Evolutionary conservation across 2,329 filamentous ascomycete species (phyloP), one percentile per base, ranked within the genome.

Genomic region (Exophiala spinifera): DNA sequence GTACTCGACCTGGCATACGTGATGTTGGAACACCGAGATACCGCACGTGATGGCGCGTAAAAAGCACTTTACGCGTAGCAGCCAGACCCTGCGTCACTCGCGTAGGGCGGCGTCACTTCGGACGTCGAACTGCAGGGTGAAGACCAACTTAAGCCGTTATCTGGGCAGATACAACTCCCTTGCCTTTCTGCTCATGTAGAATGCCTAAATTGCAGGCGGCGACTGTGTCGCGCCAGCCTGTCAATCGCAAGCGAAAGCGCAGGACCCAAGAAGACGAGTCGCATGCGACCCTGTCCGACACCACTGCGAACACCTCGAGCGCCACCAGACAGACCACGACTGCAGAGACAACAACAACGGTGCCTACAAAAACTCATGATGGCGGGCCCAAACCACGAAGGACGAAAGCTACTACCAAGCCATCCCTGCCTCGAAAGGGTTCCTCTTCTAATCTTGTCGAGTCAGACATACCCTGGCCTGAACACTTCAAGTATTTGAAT

Each of bases 401-500:
- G 59, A 71, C 69, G 5, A 64, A 71, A 4, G 42, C 79, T 77
- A 55, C 39, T 55, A 48, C 66, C 64, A 47, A 64, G 56, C 20
- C 67, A 2, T 48, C 72, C 4, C 60, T 76, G 4, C 64, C 74
- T 1, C 69, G 72, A 11, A 70, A 73, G 8, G 66, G 68, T 37
- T 80, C 78, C 2, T 81, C 78, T 2, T 74, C 69, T 6, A 57
- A 59, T 21, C 48, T 78, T 0, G 71, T 81, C n/a, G 77, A 81
- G 60, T 71, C 76, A 1, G 68, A 76, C 1, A 74, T 79, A 47
- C 79, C 80, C 39, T 96, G 92, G 91, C 91, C 91, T 0, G 78
- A 82, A 1, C 76, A 80, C 43, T 89, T 97, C 69, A 86, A 83
- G 53, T 76, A 78, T 39, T 78, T 97, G 7, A 84, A 87, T 21